Evolutionary conservation across 2,329 filamentous ascomycete species (phyloP).

Genomic region (Ampelomyces quisqualis): DNA sequence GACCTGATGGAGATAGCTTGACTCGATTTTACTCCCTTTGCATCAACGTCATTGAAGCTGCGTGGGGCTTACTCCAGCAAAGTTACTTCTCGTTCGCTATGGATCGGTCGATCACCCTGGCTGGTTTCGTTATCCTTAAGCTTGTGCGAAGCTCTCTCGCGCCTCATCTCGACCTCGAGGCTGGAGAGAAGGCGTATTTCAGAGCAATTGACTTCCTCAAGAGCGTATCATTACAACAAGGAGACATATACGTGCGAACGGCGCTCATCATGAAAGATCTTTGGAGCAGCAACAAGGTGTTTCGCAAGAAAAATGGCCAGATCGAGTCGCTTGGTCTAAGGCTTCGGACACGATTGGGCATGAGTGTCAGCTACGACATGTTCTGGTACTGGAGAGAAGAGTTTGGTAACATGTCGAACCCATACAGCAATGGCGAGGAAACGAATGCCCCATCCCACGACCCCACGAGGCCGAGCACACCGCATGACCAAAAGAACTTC

Average conservation of each 20-base stretch:
- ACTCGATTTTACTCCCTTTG: slow-evolving; percentile 37
- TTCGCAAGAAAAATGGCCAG: slow-evolving; percentile 35
- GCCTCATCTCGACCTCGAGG: slow-evolving; percentile 34
- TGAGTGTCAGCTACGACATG: slow-evolving; percentile 44
- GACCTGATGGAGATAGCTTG: slow-evolving; percentile 31
- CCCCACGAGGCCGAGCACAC: slow-evolving; percentile 27
- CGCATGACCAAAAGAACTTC: slow-evolving; percentile 25
- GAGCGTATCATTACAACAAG: slow-evolving; percentile 36
- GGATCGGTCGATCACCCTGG: slow-evolving; percentile 36
- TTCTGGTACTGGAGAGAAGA: slow-evolving; percentile 46
- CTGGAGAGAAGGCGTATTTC: slow-evolving; percentile 39
- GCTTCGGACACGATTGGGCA: slow-evolving; percentile 37
- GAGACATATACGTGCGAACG: slow-evolving; percentile 33
- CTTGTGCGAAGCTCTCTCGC: slow-evolving; percentile 34
- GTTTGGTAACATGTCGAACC: slow-evolving; percentile 41
- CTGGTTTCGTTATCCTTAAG: slow-evolving; percentile 38
- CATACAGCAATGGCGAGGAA: slow-evolving; percentile 41
- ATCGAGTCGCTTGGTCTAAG: slow-evolving; percentile 36
- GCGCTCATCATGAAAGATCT: slow-evolving; percentile 39
- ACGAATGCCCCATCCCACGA: slow-evolving; percentile 18
- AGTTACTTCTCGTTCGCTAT: slow-evolving; percentile 32
- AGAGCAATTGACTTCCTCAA: slow-evolving; percentile 36
- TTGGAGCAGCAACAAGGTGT: slow-evolving; percentile 38
- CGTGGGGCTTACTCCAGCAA: slow-evolving; percentile 23
- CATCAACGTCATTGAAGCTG: slow-evolving; percentile 33